Conservation (phyloP, 2,329 filamentous ascomycete species). For the Didymella glomerata region DNA sequence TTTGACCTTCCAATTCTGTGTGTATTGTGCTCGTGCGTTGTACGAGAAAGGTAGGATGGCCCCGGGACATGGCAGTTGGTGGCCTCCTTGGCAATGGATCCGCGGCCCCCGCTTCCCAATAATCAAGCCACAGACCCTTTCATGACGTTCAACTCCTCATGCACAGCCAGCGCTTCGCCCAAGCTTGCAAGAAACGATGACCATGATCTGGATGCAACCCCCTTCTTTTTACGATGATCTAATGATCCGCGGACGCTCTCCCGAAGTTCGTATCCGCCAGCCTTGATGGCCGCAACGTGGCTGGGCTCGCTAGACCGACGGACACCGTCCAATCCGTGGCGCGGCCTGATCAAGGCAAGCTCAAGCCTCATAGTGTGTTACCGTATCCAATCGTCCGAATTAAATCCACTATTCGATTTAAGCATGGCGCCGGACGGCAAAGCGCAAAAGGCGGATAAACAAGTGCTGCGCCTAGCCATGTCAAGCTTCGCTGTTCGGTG, state of each 20-base stretch:
- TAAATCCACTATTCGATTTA: conserved; percentile 9
- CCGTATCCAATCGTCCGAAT: conserved; percentile 20
- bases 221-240: not conserved
- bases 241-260: not conserved
- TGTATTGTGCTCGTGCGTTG: conserved; percentile 15
- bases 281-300: conserved; percentile 7
- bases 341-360: conserved; percentile 17
- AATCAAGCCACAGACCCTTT: conserved; percentile 10
- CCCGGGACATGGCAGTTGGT: conserved; percentile 18
- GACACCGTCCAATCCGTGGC: conserved; percentile 20
- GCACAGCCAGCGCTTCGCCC: not conserved
- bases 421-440: conserved; percentile 20
- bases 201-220: conserved; percentile 3
- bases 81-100: conserved; percentile 19
- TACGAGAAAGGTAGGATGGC: conserved; percentile 11
- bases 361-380: conserved; percentile 15
- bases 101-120: conserved; percentile 13
- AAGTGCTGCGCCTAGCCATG: conserved; percentile 15
- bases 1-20: conserved; percentile 14
- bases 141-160: conserved; percentile 10
- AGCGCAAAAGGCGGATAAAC: conserved; percentile 16
- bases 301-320: conserved; percentile 16
- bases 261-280: not conserved
- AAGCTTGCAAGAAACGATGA: conserved; percentile 1
- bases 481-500: conserved; percentile 22